Percentiles rank a stretch among this genome's conserved stretches.
Conservation (phyloP, 192 early-diverging fungal genomes). For the Coemansia biformis region DNA sequence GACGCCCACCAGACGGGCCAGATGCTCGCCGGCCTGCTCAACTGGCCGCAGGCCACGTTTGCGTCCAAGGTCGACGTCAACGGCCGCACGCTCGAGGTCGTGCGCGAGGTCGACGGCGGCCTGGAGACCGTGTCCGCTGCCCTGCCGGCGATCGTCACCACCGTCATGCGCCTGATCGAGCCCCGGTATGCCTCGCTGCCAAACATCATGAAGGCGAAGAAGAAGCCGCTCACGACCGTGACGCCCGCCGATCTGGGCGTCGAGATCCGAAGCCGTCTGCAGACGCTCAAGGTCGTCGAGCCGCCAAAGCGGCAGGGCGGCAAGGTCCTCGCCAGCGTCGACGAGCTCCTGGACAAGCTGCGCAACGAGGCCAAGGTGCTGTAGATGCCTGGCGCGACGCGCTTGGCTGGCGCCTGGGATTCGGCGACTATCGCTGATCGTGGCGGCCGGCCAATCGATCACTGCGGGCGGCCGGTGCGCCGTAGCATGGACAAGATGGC, state of each 20-base stretch:
- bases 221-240: conserved; percentile 84
- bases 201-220: conserved; percentile 99
- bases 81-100: conserved; percentile 67
- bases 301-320: conserved; percentile 91
- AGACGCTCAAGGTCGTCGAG: conserved; percentile 86
- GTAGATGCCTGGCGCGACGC: too few species aligned
- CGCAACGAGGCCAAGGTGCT: conserved; percentile 74
- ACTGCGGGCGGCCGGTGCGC: too few species aligned
- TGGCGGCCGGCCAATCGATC: too few species aligned
- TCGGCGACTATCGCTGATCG: too few species aligned
- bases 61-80: conserved; percentile 89
- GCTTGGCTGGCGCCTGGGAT: too few species aligned
- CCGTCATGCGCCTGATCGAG: conserved; percentile 92
- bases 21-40: conserved; percentile 94
- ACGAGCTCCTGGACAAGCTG: conserved; percentile 87
- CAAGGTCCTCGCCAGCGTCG: conserved; percentile 83
- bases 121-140: conserved; percentile 79
- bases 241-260: conserved; percentile 75
- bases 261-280: conserved; percentile 75
- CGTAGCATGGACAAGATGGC: too few species aligned
- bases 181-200: conserved; percentile 92
- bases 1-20: conserved; percentile 96
- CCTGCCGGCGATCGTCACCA: conserved; percentile 90
- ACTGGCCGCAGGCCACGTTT: conserved; percentile 96
- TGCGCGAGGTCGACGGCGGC: conserved; percentile 97